phyloP scores from a whole-genome alignment of 306 rosid genomes.

The Ormosia semicastrata region DNA sequence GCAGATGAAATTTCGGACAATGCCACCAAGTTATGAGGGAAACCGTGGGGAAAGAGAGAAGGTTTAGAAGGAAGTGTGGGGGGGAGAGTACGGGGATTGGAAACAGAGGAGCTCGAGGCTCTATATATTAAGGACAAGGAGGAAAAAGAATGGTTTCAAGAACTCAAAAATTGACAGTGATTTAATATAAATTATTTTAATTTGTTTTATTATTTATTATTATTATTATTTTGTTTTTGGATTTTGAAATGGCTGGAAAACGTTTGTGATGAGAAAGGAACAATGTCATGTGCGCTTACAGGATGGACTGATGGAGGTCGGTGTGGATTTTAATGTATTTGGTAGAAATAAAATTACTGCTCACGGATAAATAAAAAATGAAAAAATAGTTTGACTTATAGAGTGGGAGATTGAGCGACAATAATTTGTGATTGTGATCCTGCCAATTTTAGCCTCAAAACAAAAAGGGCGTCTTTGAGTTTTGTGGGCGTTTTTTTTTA shows the following conservation, averaged over 20 bases:
- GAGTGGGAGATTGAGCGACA: not conserved
- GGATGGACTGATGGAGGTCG: constrained; percentile 50
- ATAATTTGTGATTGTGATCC: not conserved
- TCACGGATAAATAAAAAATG: not conserved
- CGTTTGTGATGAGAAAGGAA: constrained; percentile 51
- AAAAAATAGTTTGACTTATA: not conserved
- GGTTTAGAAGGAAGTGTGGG: not conserved
- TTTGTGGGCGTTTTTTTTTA: not conserved
- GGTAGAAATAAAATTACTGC: constrained; percentile 34
- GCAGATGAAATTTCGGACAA: constrained; percentile 43
- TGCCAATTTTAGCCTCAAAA: not conserved
- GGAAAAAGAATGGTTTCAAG: constrained; percentile 41
- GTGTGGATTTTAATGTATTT: constrained; percentile 53
- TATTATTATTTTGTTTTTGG: not conserved
- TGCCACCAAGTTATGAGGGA: constrained; percentile 31
- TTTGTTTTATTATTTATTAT: not conserved
- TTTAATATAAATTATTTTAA: not conserved
- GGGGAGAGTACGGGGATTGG: constrained; percentile 41
- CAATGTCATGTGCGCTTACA: constrained; percentile 71
- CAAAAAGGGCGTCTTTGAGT: not conserved
- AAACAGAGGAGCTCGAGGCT: constrained; percentile 44
- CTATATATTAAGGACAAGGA: constrained; percentile 54
- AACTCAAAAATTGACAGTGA: constrained; percentile 35
- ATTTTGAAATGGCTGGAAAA: constrained; percentile 43
- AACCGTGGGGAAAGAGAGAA: not conserved